Evolutionary conservation across 192 early-diverging fungal genomes (phyloP).

Genomic region (Thoreauomyces humboldtii): DNA sequence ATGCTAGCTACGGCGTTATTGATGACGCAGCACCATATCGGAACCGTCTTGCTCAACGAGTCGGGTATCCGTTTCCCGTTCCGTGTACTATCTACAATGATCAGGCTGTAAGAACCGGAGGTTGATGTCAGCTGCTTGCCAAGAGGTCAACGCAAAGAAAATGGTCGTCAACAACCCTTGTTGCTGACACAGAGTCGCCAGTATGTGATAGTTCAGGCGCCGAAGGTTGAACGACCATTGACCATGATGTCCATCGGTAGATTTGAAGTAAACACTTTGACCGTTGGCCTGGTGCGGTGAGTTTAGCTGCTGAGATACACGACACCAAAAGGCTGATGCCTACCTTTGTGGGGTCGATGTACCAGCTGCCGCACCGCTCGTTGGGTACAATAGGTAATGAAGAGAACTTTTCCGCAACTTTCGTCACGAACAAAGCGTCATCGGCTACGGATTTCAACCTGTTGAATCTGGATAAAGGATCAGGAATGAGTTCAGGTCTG

Average conservation of each 20-base stretch:
- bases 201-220: constrained; percentile 73
- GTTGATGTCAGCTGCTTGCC: too few species aligned
- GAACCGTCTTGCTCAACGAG: constrained; percentile 79
- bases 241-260: constrained; percentile 87
- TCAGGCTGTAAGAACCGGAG: constrained; percentile 47
- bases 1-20: constrained; percentile 48
- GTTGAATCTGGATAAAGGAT: constrained; percentile 57
- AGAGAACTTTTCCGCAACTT: constrained; percentile 54
- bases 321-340: neutral
- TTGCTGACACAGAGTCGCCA: constrained; percentile 51
- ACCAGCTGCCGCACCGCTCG: constrained; percentile 87
- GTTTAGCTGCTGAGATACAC: too few species aligned
- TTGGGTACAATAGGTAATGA: constrained; percentile 69
- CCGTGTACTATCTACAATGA: constrained; percentile 87
- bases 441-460: constrained; percentile 73
- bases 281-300: constrained; percentile 36
- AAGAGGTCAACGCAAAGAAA: neutral
- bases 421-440: constrained; percentile 70
- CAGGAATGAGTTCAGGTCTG: neutral
- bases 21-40: constrained; percentile 84
- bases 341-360: constrained; percentile 65
- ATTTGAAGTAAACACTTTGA: constrained; percentile 85
- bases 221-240: constrained; percentile 83
- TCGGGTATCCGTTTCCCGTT: constrained; percentile 84
- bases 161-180: constrained; percentile 43